Conservation (phyloP, 352 stramenopile species). For the Globisporangium cystogenes region DNA sequence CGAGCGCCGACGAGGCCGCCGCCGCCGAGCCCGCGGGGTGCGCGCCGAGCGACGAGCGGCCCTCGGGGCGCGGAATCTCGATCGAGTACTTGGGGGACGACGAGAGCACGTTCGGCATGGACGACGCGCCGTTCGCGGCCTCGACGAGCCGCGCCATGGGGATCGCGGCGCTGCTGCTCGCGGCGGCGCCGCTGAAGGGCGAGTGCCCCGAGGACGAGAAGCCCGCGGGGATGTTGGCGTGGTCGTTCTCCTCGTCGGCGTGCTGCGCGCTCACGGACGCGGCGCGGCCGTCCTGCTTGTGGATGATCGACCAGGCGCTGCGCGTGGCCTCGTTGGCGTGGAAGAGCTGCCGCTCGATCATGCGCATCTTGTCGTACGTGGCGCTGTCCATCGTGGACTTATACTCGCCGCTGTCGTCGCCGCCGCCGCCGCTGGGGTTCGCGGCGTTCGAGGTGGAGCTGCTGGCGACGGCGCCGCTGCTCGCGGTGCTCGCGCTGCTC, state of each 20-base stretch:
- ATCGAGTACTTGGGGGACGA: slow-evolving; percentile 48
- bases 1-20: background rate
- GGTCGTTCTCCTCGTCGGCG: slow-evolving; percentile 21
- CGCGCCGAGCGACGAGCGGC: slow-evolving; percentile 36
- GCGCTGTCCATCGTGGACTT: slow-evolving; percentile 71
- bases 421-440: background rate
- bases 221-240: slow-evolving; percentile 1
- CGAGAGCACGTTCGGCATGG: slow-evolving; percentile 14
- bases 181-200: slow-evolving; percentile 1
- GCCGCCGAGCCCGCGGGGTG: slow-evolving; percentile 15
- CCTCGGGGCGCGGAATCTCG: slow-evolving; percentile 49
- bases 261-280: slow-evolving; percentile 11
- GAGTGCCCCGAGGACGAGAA: slow-evolving; percentile 12
- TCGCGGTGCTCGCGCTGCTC: slow-evolving; percentile 1
- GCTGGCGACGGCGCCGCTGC: background rate
- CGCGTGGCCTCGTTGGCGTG: slow-evolving; percentile 76
- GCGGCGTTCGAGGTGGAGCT: background rate
- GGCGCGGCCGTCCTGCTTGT: slow-evolving; percentile 16
- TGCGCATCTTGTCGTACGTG: slow-evolving; percentile 77
- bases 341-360: slow-evolving; percentile 75
- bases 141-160: slow-evolving; percentile 11
- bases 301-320: slow-evolving; percentile 81
- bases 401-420: slow-evolving; percentile 34
- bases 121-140: slow-evolving; percentile 1
- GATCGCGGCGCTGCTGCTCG: background rate